phyloP scores from a whole-genome alignment of 2,329 filamentous ascomycete species.

The Didymella keratinophila region DNA sequence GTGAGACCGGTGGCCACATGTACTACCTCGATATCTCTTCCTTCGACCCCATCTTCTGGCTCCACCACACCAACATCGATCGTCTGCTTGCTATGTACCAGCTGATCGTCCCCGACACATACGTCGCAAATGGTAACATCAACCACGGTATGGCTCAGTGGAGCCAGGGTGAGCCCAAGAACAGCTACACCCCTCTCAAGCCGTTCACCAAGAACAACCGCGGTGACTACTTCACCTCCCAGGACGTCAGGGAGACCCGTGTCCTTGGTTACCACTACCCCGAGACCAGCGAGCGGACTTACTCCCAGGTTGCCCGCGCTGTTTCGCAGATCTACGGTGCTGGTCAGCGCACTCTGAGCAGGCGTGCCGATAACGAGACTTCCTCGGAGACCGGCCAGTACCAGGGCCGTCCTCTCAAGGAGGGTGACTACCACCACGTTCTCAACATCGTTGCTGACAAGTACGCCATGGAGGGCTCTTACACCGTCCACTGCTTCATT shows the following conservation, averaged over 20 bases:
- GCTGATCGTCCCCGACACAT: constrained; percentile 72
- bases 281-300: constrained; percentile 39
- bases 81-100: constrained; percentile 78
- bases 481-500: constrained; percentile 48
- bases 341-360: constrained; percentile 52
- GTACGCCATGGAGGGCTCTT: constrained; percentile 47
- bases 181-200: constrained; percentile 59
- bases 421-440: constrained; percentile 48
- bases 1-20: constrained; percentile 71
- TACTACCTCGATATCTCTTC: constrained; percentile 75
- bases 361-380: constrained; percentile 28
- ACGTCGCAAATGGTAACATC: constrained; percentile 60
- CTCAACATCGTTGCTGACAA: constrained; percentile 46
- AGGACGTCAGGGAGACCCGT: constrained; percentile 42
- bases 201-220: constrained; percentile 44
- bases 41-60: constrained; percentile 72
- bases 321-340: constrained; percentile 43
- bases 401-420: constrained; percentile 42
- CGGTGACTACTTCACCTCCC: constrained; percentile 57
- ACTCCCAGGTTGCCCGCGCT: constrained; percentile 34
- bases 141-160: constrained; percentile 45
- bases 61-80: constrained; percentile 52
- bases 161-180: constrained; percentile 58
- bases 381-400: constrained; percentile 33
- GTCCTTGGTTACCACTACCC: constrained; percentile 55